Conservation (phyloP, 2,329 filamentous ascomycete genomes). For the Mycogone perniciosa region DNA sequence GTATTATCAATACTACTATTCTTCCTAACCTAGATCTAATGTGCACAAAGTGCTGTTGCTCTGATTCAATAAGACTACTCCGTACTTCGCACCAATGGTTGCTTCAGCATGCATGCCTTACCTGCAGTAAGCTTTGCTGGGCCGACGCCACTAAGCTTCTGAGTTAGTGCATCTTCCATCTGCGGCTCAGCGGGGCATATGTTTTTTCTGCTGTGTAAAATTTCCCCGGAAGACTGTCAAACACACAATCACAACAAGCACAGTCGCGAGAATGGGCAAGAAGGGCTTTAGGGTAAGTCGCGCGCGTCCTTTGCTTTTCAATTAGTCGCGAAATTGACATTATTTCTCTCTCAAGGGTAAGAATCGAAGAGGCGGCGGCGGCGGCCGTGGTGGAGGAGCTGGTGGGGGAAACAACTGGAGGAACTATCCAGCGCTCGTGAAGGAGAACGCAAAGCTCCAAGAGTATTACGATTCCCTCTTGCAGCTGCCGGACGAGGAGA, state of each 20-base stretch:
- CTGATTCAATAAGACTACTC: no score
- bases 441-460: conserved; percentile 80
- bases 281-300: conserved; percentile 30
- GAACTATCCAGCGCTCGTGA: conserved; percentile 47
- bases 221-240: conserved; percentile 6
- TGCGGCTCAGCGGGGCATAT: conserved; percentile 9
- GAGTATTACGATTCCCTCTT: conserved; percentile 76
- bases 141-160: not conserved
- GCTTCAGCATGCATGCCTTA: not conserved
- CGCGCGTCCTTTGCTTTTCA: not conserved
- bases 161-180: conserved; percentile 8
- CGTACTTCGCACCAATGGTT: not conserved
- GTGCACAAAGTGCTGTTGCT: no score
- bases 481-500: conserved; percentile 71
- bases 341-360: conserved; percentile 25
- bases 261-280: conserved; percentile 30
- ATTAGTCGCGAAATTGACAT: not conserved
- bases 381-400: conserved; percentile 25
- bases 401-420: conserved; percentile 24
- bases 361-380: conserved; percentile 30
- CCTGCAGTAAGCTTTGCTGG: not conserved
- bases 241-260: not conserved
- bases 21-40: no score
- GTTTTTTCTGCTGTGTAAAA: conserved; percentile 10
- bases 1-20: no score